Percentiles rank a stretch among this genome's conserved stretches.
These are phyloP conservation scores for Ogataea trehaloabstinens DNA, from an alignment of 805 yeast genomes.

Conservation along the genomic window DNA sequence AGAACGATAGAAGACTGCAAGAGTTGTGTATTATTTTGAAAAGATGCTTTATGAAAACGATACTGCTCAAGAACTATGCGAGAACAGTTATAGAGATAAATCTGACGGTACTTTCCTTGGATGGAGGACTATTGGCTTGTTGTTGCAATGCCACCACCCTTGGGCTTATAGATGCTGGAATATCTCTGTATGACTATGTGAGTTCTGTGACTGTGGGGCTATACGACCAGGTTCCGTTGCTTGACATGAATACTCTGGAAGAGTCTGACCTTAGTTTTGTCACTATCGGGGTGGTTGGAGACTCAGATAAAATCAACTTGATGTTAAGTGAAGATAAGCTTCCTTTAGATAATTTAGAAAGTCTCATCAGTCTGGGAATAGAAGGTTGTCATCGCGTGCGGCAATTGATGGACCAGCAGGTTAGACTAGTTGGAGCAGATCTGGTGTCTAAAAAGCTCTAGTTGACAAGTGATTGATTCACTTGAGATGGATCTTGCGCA, in stretches of 20 bases:
- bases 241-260: constrained; percentile 81
- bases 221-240: constrained; percentile 68
- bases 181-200: constrained; percentile 89
- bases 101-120: constrained; percentile 79
- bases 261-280: constrained; percentile 79
- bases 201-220: constrained; percentile 78
- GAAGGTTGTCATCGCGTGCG: constrained; percentile 83
- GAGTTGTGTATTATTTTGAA: constrained; percentile 67
- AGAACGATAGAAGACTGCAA: constrained; percentile 66
- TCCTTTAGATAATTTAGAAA: constrained; percentile 77
- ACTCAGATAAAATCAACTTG: constrained; percentile 72
- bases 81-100: constrained; percentile 76
- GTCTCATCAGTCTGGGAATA: constrained; percentile 74
- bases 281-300: constrained; percentile 83
- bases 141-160: constrained; percentile 83
- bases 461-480: not conserved
- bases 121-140: constrained; percentile 82
- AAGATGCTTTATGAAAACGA: constrained; percentile 70
- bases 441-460: constrained; percentile 24
- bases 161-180: constrained; percentile 92
- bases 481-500: constrained; percentile 24
- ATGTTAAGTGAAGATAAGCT: constrained; percentile 79
- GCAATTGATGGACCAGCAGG: constrained; percentile 81
- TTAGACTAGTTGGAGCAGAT: constrained; percentile 70
- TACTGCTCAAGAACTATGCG: constrained; percentile 73